Base-by-base conservation (phyloP, 345 rosid species). In the Abelmoschus esculentus region DNA sequence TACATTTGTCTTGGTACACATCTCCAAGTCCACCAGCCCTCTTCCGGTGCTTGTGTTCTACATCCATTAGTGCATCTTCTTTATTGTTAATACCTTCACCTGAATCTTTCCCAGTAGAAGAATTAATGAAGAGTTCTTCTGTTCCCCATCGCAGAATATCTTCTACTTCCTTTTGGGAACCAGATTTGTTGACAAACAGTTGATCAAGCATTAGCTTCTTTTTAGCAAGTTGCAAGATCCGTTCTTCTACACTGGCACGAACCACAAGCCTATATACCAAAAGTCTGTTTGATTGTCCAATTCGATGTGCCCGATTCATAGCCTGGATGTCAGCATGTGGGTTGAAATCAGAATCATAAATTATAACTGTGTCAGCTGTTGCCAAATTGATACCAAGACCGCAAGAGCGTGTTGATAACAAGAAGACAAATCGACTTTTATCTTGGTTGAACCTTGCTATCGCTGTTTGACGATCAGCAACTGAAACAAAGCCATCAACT, bases 261-360 rank as follows among this genome's bases (percentile, higher is more conserved):
- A 96, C 99, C 46, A 92, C 99, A 78, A 96, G 99, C 86, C 99
- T 87, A 75, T 96, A 96, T n/a, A 96, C 98, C 82, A 96, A 74
- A 75, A 92, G 96, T 69, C 96, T 81, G 0, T 90, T 96, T 69
- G 99, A 92, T 72, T 96, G 99, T 54, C 99, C 99, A 70, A 96
- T 96, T 71, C 99, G 90, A 85, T 96, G 99, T 40, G 99, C 99
- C 58, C 99, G 85, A 76, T 96, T 96, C 99, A 96, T 96, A 53
- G 99, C 99, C 85, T 92, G 99, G 73, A 92, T 96, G 76, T 96
- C 99, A 85, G 99, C 98, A 78, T 96, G 99, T 26, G 99, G 99
- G 60, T 96, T 96, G 82, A 96, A 96, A 85, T 92, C 98, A 77
- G 99, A 96, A 80, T 96, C 99, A 80, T 96, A 96, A 75, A 96